Percentiles rank a stretch among this genome's conserved stretches.
Conservation (phyloP, 768 basidiomycete species). For the Boletales sp. region DNA sequence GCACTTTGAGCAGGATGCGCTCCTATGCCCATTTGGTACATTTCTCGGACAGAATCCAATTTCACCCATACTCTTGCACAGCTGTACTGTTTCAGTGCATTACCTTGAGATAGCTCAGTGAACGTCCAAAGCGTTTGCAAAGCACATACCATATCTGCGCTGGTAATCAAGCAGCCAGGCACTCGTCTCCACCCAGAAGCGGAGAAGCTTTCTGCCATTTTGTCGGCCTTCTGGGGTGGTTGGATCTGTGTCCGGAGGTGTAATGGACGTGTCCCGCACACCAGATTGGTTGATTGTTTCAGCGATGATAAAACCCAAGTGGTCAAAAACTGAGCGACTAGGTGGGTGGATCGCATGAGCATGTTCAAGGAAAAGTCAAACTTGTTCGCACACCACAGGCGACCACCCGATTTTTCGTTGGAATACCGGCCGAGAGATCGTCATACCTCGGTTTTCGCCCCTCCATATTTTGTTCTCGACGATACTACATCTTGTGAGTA, state of each 20-base stretch:
- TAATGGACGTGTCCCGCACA: slow-evolving; percentile 44
- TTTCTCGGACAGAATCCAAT: slow-evolving; percentile 59
- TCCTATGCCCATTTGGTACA: slow-evolving; percentile 70
- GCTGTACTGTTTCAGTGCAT: slow-evolving; percentile 42
- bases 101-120: slow-evolving; percentile 33
- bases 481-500: slow-evolving; percentile 41
- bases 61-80: slow-evolving; percentile 45
- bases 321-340: slow-evolving; percentile 41
- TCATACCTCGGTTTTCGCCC: slow-evolving; percentile 57
- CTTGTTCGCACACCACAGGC: slow-evolving; percentile 47
- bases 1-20: slow-evolving; percentile 77
- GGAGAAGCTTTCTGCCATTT: slow-evolving; percentile 59
- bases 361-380: slow-evolving; percentile 1
- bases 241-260: slow-evolving; percentile 54
- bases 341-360: slow-evolving; percentile 7
- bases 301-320: slow-evolving; percentile 35
- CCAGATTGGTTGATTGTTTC: slow-evolving; percentile 15
- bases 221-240: slow-evolving; percentile 42
- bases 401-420: slow-evolving; percentile 67
- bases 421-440: slow-evolving; percentile 52
- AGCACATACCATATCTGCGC: slow-evolving; percentile 40
- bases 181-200: slow-evolving; percentile 76
- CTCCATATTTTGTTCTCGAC: slow-evolving; percentile 76
- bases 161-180: slow-evolving; percentile 64
- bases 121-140: slow-evolving; percentile 6